Conservation (phyloP, 2,329 filamentous ascomycete species). For the Chaetomiaceae sp. region DNA sequence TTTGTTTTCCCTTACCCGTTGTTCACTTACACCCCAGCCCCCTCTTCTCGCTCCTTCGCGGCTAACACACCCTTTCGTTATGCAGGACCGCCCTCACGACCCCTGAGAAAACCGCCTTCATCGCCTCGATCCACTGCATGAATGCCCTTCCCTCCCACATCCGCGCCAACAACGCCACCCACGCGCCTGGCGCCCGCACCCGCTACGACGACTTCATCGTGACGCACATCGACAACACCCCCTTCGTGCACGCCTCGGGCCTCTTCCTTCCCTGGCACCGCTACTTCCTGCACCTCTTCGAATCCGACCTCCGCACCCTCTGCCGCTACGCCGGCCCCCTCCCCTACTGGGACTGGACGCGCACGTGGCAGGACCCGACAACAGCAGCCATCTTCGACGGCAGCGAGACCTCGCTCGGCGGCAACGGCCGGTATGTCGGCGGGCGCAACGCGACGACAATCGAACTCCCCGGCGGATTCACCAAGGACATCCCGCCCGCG, state of each 20-base stretch:
- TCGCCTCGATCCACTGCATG: slow-evolving; percentile 11
- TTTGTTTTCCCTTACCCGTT: too few species aligned
- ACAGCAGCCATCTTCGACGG: slow-evolving; percentile 18
- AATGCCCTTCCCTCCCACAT: slow-evolving; percentile 1
- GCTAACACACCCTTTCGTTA: not conserved
- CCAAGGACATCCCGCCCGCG: slow-evolving; percentile 7
- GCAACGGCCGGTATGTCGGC: slow-evolving; percentile 14
- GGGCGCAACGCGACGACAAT: not conserved
- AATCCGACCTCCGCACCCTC: not conserved
- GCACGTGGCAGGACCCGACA: slow-evolving; percentile 12
- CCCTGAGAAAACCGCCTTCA: not conserved
- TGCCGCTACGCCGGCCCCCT: slow-evolving; percentile 18
- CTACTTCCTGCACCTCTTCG: slow-evolving; percentile 11
- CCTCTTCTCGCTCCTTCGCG: not conserved
- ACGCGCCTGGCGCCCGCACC: slow-evolving; percentile 11
- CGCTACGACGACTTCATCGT: slow-evolving; percentile 21
- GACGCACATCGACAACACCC: slow-evolving; percentile 16
- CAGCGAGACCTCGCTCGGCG: slow-evolving; percentile 7
- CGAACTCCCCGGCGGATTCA: not conserved
- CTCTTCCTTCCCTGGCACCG: slow-evolving; percentile 19
- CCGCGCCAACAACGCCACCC: not conserved
- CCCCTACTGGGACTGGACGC: slow-evolving; percentile 31
- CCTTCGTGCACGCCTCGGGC: slow-evolving; percentile 16
- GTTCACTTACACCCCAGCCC: too few species aligned
- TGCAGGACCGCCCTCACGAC: slow-evolving; percentile 8